Base-by-base conservation (phyloP, 305 asterid genomes). In the Fraxinus xanthoxyloides region DNA sequence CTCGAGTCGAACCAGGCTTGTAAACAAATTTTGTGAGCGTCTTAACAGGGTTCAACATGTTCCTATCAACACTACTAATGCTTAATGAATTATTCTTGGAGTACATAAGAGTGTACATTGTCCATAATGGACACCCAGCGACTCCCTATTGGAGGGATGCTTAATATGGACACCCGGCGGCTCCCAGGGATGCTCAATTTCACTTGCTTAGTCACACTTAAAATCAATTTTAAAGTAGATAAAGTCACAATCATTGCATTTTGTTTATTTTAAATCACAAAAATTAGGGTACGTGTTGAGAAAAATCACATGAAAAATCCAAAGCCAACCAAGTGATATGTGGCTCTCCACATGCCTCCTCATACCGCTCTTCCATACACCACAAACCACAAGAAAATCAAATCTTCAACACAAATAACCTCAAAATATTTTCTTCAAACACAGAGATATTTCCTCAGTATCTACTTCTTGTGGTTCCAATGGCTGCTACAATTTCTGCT, bases 401-500 rank as follows among this genome's bases (percentile, higher is more conserved):
- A 36, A 30, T 74, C 80, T 72, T 69, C 56, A 74, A 9, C 74
- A 1, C 74, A 67, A 65, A 65, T 67, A 36, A 7, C 31, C 74
- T 24, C 54, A 65, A 19, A 54, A 78, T 70, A 81, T 51, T 80
- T 81, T 54, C 31, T 54, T 70, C 51, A 59, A 83, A 81, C 51
- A 76, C 77, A 10, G 35, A n/a, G 4, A 1, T 13, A 26, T 31
- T 31, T 76, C 21, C 67, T 46, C 63, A 4, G 3, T 75, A n/a
- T 31, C 15, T 31, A 8, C 70, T 56, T 75, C 59, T 35, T 21
- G 61, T 54, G 8, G 24, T 73, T 78, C 36, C 89, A 72, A 89
- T 86, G 82, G 88, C 89, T 73, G 77, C 88, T 83, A 87, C 97
- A 43, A 72, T 92, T 77, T 87, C 91, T 69, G 91, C 98, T 26